Evolutionary conservation across 164 flowering plant genomes (phyloP), one percentile per base, ranked within the genome.

Genomic region (Magnolia kwangsiensis): DNA sequence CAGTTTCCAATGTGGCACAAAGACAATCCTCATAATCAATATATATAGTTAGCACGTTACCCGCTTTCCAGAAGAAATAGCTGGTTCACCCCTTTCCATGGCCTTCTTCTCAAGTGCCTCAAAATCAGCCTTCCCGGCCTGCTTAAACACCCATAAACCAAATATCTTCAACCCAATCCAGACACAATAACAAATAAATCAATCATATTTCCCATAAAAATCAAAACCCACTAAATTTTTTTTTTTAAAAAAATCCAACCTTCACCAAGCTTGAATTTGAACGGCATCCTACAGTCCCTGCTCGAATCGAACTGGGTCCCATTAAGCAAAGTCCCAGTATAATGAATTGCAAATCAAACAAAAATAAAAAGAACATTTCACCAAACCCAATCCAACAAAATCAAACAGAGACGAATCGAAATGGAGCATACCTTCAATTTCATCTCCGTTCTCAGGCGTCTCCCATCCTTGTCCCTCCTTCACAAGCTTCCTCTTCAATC

Each of bases 221-320:
- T 31, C 1, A 31, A 55, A 55, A 55, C 59, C 14, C 16, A 10
- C 59, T 2, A n/a, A n/a, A n/a, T n/a, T n/a, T n/a, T n/a, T n/a
- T n/a, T n/a, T n/a, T n/a, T n/a, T n/a, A n/a, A 55, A 37, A 73
- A 51, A 21, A 11, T n/a, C 73, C 67, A 58, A 96, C 99, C 99
- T 91, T 91, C 93, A 3, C 99, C 99, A 20, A 96, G 98, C 31
- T 88, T 88, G 85, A 96, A 96, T 80, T 87, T 92, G 85, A 94
- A 94, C 0, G 99, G 94, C 4, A 85, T 80, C 1, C 89, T 96
- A 59, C 92, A 79, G 14, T 89, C 95, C 1, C 99, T 87, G 75
- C 99, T 93, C 9, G 98, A 96, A 85, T 96, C 98, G 50, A 96
- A 96, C 86, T 94, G 59, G 59, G 96, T 91, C 37, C 99, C 98